These are phyloP conservation scores for Aureobasidium namibiae DNA, from an alignment of 2,329 filamentous ascomycete genomes.

Conservation along the genomic window DNA sequence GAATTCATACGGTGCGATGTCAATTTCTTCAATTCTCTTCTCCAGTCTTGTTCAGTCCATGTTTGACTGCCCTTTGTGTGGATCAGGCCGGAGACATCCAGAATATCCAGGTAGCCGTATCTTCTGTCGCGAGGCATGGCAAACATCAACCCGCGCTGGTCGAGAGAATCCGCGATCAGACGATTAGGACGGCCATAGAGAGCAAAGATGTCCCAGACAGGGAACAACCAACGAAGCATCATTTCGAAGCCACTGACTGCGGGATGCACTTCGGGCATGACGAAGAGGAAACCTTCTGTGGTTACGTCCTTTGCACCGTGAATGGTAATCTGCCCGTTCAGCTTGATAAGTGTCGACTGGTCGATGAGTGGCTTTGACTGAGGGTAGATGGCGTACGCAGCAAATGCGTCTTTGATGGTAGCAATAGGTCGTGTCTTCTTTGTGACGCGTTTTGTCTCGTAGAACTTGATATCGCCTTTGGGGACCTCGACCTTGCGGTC, in stretches of 20 bases:
- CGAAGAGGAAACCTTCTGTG: constrained; percentile 90
- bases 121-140: constrained; percentile 84
- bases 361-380: constrained; percentile 91
- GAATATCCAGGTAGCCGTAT: constrained; percentile 83
- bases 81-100: constrained; percentile 77
- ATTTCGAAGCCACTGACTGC: constrained; percentile 92
- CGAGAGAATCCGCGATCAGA: constrained; percentile 77
- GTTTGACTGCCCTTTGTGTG: constrained; percentile 63
- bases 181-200: constrained; percentile 84
- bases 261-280: constrained; percentile 93
- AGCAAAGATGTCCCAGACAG: constrained; percentile 84
- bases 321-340: constrained; percentile 84
- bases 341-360: constrained; percentile 85
- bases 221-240: constrained; percentile 86
- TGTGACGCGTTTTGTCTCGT: constrained; percentile 79
- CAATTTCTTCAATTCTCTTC: constrained; percentile 77
- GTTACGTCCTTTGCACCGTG: constrained; percentile 69
- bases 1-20: constrained; percentile 68
- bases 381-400: constrained; percentile 91
- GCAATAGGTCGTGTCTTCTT: constrained; percentile 89
- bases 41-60: constrained; percentile 87
- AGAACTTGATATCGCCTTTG: constrained; percentile 90
- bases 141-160: constrained; percentile 91
- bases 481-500: constrained; percentile 62
- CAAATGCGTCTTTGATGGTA: constrained; percentile 81